Percentiles rank a stretch among this genome's conserved stretches.
phyloP scores from a whole-genome alignment of 2,329 filamentous ascomycete genomes.

The Pseudogymnoascus sp. region DNA sequence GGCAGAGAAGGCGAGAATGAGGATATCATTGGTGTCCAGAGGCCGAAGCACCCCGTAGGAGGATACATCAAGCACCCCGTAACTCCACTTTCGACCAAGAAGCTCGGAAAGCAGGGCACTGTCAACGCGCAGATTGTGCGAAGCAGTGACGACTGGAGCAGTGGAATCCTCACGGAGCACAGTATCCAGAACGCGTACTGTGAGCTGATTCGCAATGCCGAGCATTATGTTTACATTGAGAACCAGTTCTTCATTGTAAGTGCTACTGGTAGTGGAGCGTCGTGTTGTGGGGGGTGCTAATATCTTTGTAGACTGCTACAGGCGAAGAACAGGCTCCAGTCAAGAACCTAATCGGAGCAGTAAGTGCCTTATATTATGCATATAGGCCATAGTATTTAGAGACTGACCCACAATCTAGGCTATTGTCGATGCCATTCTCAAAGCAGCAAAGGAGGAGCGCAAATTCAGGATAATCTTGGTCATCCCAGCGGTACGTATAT shows the following conservation, averaged over 20 bases:
- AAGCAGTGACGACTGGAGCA: constrained; percentile 89
- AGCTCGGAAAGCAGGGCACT: constrained; percentile 55
- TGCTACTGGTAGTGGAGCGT: not conserved
- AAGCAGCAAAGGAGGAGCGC: constrained; percentile 69
- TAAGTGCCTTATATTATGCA: not conserved
- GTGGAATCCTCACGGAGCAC: constrained; percentile 75
- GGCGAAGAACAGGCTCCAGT: constrained; percentile 80
- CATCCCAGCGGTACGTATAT: constrained; percentile 55
- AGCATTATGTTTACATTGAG: constrained; percentile 96
- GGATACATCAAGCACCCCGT: constrained; percentile 78
- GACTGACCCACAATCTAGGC: constrained; percentile 33
- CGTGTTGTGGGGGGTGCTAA: constrained; percentile 33
- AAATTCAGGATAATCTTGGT: constrained; percentile 88
- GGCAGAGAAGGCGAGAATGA: constrained; percentile 71
- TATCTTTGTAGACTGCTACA: constrained; percentile 55
- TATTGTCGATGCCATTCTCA: constrained; percentile 83
- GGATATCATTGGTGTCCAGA: constrained; percentile 78
- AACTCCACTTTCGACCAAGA: constrained; percentile 59
- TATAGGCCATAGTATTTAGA: not conserved
- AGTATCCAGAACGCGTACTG: constrained; percentile 83
- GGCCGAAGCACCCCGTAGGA: constrained; percentile 81
- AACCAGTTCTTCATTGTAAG: constrained; percentile 84
- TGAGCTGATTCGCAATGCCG: constrained; percentile 75
- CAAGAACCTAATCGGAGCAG: constrained; percentile 73
- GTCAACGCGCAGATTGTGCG: constrained; percentile 80